Conservation (phyloP, 2,329 filamentous ascomycete species). For the Penicillium janthinellum region DNA sequence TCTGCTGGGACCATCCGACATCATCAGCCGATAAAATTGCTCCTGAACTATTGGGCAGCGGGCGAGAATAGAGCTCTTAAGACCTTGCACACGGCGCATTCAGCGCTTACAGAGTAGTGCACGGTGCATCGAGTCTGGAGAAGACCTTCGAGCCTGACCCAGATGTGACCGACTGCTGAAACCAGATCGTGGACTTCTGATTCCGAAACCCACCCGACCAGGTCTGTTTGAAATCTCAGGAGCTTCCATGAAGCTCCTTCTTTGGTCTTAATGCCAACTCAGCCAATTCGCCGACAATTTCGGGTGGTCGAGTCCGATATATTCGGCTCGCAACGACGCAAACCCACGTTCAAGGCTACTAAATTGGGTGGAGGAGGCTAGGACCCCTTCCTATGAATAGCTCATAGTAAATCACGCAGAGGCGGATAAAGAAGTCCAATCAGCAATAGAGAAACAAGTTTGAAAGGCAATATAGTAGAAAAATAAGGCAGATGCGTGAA, state of each 20-base stretch:
- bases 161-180: conserved; percentile 2
- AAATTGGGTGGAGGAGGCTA: not conserved
- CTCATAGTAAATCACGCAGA: not conserved
- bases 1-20: not conserved
- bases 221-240: not conserved
- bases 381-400: not conserved
- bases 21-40: not conserved
- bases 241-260: not conserved
- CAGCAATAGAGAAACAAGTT: not conserved
- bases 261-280: not conserved
- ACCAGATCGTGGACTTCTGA: not conserved
- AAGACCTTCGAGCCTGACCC: not conserved
- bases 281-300: not conserved
- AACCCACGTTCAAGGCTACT: not conserved
- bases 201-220: not conserved
- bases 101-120: not conserved
- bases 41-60: conserved; percentile 26
- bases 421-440: not conserved
- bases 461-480: not conserved
- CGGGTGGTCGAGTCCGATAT: not conserved
- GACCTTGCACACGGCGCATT: conserved; percentile 7
- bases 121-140: no score
- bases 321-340: not conserved
- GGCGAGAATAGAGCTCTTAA: conserved; percentile 4
- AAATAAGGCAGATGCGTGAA: not conserved